Conservation (phyloP, 306 rosid species). For the Dryas octopetala region DNA sequence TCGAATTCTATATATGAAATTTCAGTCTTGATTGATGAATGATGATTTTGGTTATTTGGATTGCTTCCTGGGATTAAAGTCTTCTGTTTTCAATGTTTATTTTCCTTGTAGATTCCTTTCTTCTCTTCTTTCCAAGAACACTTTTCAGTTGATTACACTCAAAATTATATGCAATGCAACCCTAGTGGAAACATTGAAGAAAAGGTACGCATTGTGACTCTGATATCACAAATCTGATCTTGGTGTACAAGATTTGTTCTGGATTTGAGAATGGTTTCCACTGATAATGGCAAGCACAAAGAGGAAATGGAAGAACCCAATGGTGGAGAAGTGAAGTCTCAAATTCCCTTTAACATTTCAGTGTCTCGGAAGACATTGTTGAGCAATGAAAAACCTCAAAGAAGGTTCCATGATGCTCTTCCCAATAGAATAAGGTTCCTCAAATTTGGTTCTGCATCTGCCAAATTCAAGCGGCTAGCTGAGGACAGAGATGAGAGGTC, state of each 20-base stretch:
- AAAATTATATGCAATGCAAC: not conserved
- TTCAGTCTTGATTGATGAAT: not conserved
- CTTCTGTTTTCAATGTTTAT: not conserved
- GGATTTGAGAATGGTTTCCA: constrained; percentile 46
- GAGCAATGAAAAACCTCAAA: constrained; percentile 40
- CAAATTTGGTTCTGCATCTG: constrained; percentile 76
- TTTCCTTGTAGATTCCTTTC: constrained; percentile 20
- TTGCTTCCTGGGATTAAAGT: constrained; percentile 3
- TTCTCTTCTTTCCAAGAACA: not conserved
- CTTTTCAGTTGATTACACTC: not conserved
- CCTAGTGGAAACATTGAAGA: constrained; percentile 14
- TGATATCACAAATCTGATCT: constrained; percentile 26
- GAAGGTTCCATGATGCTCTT: constrained; percentile 32
- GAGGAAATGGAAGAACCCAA: constrained; percentile 54
- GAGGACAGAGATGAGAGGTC: constrained; percentile 63
- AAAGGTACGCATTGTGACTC: constrained; percentile 2
- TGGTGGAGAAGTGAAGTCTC: constrained; percentile 39
- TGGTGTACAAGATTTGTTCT: constrained; percentile 22
- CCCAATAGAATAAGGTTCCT: constrained; percentile 45
- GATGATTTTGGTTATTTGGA: constrained; percentile 14
- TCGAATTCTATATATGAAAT: constrained; percentile 7
- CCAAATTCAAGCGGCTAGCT: constrained; percentile 57
- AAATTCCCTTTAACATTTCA: constrained; percentile 41
- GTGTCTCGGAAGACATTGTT: constrained; percentile 40
- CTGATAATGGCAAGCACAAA: constrained; percentile 44